These are phyloP conservation scores for Grigorovia jiainica DNA, from an alignment of 805 yeast genomes.

Conservation along the genomic window DNA sequence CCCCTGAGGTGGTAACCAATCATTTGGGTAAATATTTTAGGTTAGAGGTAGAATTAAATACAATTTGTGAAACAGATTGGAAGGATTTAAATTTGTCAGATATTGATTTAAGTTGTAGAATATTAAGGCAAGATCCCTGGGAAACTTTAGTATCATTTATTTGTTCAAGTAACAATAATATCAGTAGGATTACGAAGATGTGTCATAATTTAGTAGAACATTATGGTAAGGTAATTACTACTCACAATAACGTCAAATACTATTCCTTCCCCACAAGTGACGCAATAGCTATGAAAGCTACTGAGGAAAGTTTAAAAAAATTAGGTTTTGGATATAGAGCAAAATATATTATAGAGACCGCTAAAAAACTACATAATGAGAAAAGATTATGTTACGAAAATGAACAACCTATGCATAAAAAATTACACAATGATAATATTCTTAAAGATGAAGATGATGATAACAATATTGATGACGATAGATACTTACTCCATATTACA, in stretches of 20 bases:
- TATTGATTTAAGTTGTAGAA: slow-evolving; percentile 38
- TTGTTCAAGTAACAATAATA: slow-evolving; percentile 93
- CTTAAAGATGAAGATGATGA: neutral
- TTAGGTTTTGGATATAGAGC: slow-evolving; percentile 87
- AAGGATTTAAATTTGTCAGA: slow-evolving; percentile 40
- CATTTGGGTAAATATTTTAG: slow-evolving; percentile 64
- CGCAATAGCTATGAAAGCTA: slow-evolving; percentile 33
- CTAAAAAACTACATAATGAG: slow-evolving; percentile 39
- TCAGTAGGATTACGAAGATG: slow-evolving; percentile 87
- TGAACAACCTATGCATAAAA: no score
- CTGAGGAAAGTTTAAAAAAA: slow-evolving; percentile 37
- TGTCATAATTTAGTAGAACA: slow-evolving; percentile 66
- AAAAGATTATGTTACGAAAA: slow-evolving; percentile 6
- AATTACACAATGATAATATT: no score
- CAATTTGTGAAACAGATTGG: slow-evolving; percentile 42
- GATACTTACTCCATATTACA: slow-evolving; percentile 29
- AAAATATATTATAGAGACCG: slow-evolving; percentile 73
- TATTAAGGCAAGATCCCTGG: slow-evolving; percentile 94
- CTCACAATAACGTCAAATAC: slow-evolving; percentile 45
- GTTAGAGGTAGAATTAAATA: slow-evolving; percentile 54
- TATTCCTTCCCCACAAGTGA: slow-evolving; percentile 69
- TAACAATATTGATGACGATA: slow-evolving; percentile 19
- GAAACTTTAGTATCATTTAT: slow-evolving; percentile 84
- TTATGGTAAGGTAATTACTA: slow-evolving; percentile 55
- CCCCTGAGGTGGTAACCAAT: slow-evolving; percentile 28